Conservation (phyloP, 345 rosid genomes). For the Acer saccharum region DNA sequence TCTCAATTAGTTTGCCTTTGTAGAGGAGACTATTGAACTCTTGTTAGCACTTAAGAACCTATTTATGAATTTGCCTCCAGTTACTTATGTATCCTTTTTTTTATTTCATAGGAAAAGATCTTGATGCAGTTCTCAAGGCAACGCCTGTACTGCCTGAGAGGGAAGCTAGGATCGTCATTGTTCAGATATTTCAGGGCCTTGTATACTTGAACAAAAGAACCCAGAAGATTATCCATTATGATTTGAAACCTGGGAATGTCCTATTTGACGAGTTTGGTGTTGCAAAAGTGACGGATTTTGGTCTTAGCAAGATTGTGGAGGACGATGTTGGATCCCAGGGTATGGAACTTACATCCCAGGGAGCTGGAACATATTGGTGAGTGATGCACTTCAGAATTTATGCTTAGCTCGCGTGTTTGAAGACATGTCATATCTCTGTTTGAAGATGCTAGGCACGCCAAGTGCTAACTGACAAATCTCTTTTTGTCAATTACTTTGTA, state of each 20-base stretch:
- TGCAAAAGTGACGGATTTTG: conserved; percentile 99
- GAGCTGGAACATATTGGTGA: conserved; percentile 99
- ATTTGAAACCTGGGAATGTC: conserved; percentile 99
- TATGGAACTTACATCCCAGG: conserved; percentile 99
- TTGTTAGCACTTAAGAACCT: not conserved
- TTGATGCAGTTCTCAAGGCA: conserved; percentile 95
- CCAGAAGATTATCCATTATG: conserved; percentile 96
- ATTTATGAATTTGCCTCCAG: conserved; percentile 15
- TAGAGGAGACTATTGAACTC: not conserved
- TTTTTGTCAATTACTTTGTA: not conserved
- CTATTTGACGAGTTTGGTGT: conserved; percentile 93
- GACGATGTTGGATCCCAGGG: conserved; percentile 94
- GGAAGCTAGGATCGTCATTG: conserved; percentile 90
- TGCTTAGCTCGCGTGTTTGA: conserved; percentile 10
- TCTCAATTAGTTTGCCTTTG: conserved; percentile 5
- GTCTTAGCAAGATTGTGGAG: conserved; percentile 98
- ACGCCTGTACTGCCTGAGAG: conserved; percentile 93
- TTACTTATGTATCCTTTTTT: conserved; percentile 9
- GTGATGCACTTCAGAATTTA: conserved; percentile 26
- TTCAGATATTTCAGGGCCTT: conserved; percentile 98
- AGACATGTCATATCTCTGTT: not conserved
- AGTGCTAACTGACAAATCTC: not conserved
- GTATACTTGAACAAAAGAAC: conserved; percentile 81
- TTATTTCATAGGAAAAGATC: conserved; percentile 81
- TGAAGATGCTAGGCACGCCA: not conserved